Conservation (phyloP, 495 filamentous ascomycete species). For the Penicilliopsis zonata region DNA sequence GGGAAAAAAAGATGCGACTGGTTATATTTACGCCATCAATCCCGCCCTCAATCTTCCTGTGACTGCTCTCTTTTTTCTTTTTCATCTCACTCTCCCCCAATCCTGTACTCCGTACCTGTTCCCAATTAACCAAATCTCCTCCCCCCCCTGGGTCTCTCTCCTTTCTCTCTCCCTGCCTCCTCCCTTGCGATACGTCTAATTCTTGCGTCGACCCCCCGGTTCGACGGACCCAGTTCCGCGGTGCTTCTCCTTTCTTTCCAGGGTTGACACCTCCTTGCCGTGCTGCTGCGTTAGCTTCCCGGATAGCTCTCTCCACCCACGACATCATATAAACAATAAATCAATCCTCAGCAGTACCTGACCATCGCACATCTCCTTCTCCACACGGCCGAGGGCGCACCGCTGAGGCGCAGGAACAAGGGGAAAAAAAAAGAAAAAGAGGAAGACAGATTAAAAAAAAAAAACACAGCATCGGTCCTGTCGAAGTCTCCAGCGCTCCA, state of each 20-base stretch:
- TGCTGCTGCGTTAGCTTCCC: slow-evolving; percentile 12
- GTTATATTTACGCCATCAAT: slow-evolving; percentile 8
- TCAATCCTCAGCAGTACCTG: too few species aligned
- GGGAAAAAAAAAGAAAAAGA: slow-evolving; percentile 17
- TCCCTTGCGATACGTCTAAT: slow-evolving; percentile 28
- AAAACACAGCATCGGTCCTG: slow-evolving; percentile 9
- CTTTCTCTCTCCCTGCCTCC: slow-evolving; percentile 10
- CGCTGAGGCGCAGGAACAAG: too few species aligned
- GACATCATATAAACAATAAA: too few species aligned
- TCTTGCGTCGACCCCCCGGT: slow-evolving; percentile 18
- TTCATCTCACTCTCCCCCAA: slow-evolving; percentile 14
- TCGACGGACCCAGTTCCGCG: slow-evolving; percentile 28
- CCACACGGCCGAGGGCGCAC: too few species aligned
- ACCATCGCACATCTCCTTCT: too few species aligned
- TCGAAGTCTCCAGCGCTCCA: slow-evolving; percentile 9
- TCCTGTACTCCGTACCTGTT: slow-evolving; percentile 3
- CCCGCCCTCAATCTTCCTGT: slow-evolving; percentile 9
- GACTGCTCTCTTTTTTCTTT: slow-evolving; percentile 13
- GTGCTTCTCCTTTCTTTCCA: slow-evolving; percentile 24
- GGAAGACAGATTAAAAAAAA: slow-evolving; percentile 1
- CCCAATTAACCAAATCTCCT: too few species aligned
- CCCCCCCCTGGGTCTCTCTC: slow-evolving; percentile 8
- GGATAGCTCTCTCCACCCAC: slow-evolving; percentile 15
- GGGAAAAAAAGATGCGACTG: background rate
- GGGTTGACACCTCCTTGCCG: slow-evolving; percentile 29